Evolutionary conservation across 768 basidiomycete species (phyloP).

Genomic region (Sporobolomyces phaffii): DNA sequence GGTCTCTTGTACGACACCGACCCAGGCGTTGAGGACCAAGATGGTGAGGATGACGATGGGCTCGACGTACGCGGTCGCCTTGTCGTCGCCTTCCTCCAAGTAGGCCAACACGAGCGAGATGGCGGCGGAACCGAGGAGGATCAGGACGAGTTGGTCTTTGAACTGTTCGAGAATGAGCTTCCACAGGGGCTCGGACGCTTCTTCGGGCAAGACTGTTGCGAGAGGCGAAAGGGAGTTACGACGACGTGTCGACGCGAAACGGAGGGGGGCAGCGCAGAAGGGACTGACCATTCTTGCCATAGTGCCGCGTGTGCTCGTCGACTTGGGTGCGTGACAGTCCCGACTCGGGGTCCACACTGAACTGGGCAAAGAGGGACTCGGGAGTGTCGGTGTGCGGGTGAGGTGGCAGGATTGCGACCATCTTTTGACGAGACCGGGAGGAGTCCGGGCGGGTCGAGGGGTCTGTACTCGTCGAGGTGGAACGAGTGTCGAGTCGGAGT

Average conservation of each 20-base stretch:
- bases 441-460: background rate
- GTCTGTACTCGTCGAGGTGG: too few species aligned
- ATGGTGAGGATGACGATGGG: constrained; percentile 92
- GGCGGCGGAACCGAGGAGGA: constrained; percentile 85
- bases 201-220: constrained; percentile 85
- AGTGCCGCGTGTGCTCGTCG: constrained; percentile 65
- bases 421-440: background rate
- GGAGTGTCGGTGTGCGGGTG: background rate
- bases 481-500: background rate
- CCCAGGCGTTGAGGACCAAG: constrained; percentile 90
- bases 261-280: background rate
- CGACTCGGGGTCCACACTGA: constrained; percentile 56
- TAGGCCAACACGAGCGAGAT: constrained; percentile 88
- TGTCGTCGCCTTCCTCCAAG: constrained; percentile 69
- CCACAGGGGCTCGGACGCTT: constrained; percentile 84
- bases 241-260: background rate
- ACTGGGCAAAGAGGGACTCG: constrained; percentile 49
- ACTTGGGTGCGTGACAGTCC: constrained; percentile 67
- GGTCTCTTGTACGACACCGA: constrained; percentile 93
- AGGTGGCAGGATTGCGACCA: background rate
- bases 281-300: constrained; percentile 74
- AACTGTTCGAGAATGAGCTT: constrained; percentile 96
- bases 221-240: background rate
- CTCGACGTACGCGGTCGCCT: constrained; percentile 82
- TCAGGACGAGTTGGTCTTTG: constrained; percentile 96